These are phyloP conservation scores for Volvox carteri DNA, from an alignment of 163 green algal species.

Conservation along the genomic window DNA sequence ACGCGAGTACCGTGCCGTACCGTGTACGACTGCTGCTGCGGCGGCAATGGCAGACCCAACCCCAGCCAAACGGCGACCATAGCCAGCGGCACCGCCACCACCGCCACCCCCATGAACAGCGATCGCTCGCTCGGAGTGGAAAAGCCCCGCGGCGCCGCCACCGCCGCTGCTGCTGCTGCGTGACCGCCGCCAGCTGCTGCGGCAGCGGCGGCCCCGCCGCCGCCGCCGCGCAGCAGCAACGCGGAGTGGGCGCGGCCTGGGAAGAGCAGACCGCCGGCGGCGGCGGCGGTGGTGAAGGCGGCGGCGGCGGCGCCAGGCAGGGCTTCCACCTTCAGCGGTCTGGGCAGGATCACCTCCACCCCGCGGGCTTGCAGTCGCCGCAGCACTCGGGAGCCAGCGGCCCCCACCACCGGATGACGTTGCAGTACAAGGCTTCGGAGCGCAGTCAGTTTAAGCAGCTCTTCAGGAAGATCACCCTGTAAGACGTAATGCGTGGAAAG, in stretches of 20 bases:
- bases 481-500: not conserved
- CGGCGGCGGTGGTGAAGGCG: conserved; percentile 37
- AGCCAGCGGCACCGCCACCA: conserved; percentile 14
- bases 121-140: not conserved
- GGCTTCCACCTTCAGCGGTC: not conserved
- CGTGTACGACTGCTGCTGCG: too few species aligned
- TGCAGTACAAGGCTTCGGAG: conserved; percentile 33
- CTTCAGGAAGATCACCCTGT: conserved; percentile 24
- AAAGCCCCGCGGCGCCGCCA: not conserved
- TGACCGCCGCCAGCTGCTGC: not conserved
- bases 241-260: not conserved
- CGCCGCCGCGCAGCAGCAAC: not conserved
- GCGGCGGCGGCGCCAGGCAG: conserved; percentile 23
- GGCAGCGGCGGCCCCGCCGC: not conserved
- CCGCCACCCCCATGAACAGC: not conserved
- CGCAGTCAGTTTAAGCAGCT: conserved; percentile 2
- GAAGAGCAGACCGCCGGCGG: conserved; percentile 28
- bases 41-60: conserved; percentile 1
- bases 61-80: not conserved
- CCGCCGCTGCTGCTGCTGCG: not conserved
- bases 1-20: not conserved
- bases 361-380: conserved; percentile 27
- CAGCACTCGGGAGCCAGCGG: not conserved
- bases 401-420: not conserved
- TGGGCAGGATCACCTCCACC: conserved; percentile 9